Conservation (phyloP, 2,329 filamentous ascomycete species). For the Rutstroemia sp. region DNA sequence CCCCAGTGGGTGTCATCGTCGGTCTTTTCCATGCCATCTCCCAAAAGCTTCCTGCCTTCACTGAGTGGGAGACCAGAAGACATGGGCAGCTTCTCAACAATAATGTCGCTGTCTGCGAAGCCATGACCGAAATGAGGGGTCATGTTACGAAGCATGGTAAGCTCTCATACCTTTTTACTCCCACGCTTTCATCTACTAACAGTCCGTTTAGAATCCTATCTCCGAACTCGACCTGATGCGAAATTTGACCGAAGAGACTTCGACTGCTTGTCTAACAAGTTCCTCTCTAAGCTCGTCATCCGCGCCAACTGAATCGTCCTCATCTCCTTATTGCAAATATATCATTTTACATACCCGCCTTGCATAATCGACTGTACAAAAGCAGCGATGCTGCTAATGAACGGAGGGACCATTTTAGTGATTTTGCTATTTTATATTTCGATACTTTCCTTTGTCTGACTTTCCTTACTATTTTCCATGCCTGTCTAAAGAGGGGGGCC, state of each 20-base stretch:
- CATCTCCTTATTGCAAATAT: conserved; percentile 19
- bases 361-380: conserved; percentile 27
- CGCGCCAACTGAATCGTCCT: conserved; percentile 65
- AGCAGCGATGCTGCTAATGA: conserved; percentile 22
- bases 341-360: conserved; percentile 25
- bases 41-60: conserved; percentile 86
- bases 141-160: conserved; percentile 92
- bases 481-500: too few relatives aligned
- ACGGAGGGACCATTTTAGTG: conserved; percentile 11
- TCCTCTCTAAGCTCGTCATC: conserved; percentile 92
- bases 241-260: conserved; percentile 91
- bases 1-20: conserved; percentile 90
- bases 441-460: too few relatives aligned
- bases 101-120: conserved; percentile 86
- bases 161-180: conserved; percentile 26
- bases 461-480: too few relatives aligned
- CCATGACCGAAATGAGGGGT: conserved; percentile 89
- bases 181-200: conserved; percentile 34
- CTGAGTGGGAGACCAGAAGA: conserved; percentile 88
- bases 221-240: conserved; percentile 66
- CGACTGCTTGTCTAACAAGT: conserved; percentile 94
- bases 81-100: conserved; percentile 88
- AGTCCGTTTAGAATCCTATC: conserved; percentile 65
- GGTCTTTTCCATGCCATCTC: conserved; percentile 97
- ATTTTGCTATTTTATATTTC: conserved; percentile 14